Percentiles rank a stretch among this genome's conserved stretches.
Conservation (phyloP, 129 eudicot genomes). For the Chrysanthemum lavandulifolium region DNA sequence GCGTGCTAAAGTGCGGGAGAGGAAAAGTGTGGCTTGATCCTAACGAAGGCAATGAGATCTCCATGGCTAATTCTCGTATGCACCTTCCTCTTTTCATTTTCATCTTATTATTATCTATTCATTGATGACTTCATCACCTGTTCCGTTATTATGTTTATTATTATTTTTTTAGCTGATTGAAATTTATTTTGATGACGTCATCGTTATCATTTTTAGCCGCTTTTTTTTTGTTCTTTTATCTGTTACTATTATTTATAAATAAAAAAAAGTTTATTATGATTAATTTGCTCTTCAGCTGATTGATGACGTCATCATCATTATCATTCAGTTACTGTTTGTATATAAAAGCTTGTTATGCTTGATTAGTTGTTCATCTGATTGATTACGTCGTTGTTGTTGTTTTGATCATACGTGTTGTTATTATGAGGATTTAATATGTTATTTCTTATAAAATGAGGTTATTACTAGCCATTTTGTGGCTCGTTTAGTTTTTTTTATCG, state of each 20-base stretch:
- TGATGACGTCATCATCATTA: too few species aligned
- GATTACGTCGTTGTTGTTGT: too few species aligned
- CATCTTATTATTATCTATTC: background rate
- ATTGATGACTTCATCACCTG: background rate
- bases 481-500: too few species aligned
- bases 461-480: background rate
- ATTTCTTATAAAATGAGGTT: background rate
- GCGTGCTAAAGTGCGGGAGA: slow-evolving; percentile 58
- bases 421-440: background rate
- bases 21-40: slow-evolving; percentile 66
- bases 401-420: background rate
- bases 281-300: too few species aligned
- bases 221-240: too few species aligned
- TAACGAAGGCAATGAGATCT: slow-evolving; percentile 55
- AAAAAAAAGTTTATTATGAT: background rate
- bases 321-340: background rate
- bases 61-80: slow-evolving; percentile 57
- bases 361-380: too few species aligned
- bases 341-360: background rate
- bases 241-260: background rate
- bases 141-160: too few species aligned
- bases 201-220: too few species aligned
- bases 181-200: too few species aligned
- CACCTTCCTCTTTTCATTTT: background rate
- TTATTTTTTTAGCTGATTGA: too few species aligned